phyloP scores from a whole-genome alignment of 192 early-diverging fungal genomes.

The Mortierella hygrophila region DNA sequence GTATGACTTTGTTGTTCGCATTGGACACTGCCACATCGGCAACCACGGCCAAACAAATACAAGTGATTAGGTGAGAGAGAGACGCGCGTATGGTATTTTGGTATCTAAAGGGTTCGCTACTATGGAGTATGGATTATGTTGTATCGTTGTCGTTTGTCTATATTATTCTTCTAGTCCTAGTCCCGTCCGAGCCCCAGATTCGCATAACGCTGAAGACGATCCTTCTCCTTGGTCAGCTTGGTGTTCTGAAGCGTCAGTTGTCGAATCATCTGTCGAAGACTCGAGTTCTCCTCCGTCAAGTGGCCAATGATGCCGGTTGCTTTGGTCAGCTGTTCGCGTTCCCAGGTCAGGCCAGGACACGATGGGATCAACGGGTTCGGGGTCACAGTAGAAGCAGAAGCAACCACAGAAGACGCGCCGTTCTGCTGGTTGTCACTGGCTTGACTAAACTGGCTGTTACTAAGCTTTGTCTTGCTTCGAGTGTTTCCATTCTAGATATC shows the following conservation, averaged over 20 bases:
- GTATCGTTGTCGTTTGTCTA: neutral
- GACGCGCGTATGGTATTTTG: too few species aligned
- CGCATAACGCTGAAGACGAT: constrained; percentile 41
- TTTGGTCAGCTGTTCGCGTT: constrained; percentile 35
- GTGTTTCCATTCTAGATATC: neutral
- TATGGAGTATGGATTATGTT: neutral
- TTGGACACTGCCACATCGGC: too few species aligned
- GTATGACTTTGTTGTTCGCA: too few species aligned
- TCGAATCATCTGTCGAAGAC: constrained; percentile 45
- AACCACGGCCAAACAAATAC: too few species aligned
- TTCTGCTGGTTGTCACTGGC: neutral
- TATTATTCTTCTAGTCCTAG: neutral
- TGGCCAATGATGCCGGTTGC: constrained; percentile 53
- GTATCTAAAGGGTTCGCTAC: neutral
- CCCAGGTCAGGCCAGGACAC: constrained; percentile 50
- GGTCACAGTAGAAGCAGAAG: neutral
- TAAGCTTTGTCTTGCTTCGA: constrained; percentile 2
- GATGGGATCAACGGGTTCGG: constrained; percentile 8
- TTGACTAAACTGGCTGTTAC: neutral
- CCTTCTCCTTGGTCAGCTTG: constrained; percentile 46
- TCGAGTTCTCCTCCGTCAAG: constrained; percentile 45
- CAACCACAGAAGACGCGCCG: neutral
- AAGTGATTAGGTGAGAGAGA: too few species aligned
- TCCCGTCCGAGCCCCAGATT: constrained; percentile 35
- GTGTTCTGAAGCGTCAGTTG: constrained; percentile 36